Evolutionary conservation across 305 asterid species (phyloP).

Genomic region (Galium porrigens): DNA sequence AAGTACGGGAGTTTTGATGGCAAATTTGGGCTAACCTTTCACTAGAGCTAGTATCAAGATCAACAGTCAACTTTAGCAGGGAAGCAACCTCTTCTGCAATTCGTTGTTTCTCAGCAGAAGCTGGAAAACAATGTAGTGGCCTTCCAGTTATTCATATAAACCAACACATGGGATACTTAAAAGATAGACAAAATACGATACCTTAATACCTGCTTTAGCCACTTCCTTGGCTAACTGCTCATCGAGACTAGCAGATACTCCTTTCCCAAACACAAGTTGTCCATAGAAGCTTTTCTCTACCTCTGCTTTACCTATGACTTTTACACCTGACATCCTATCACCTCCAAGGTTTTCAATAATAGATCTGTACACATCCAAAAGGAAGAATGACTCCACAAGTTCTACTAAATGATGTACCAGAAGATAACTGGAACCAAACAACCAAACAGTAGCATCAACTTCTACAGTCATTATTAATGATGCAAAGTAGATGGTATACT

Average conservation of each 20-base stretch:
- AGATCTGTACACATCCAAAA: slow-evolving; percentile 31
- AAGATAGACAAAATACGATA: slow-evolving; percentile 1
- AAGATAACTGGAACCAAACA: neutral
- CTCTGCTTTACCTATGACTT: slow-evolving; percentile 51
- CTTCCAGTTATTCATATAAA: neutral
- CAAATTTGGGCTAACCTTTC: slow-evolving; percentile 43
- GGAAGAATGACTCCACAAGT: slow-evolving; percentile 5
- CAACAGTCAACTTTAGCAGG: slow-evolving; percentile 68
- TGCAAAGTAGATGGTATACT: neutral
- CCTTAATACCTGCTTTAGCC: slow-evolving; percentile 58
- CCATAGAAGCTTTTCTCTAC: slow-evolving; percentile 64
- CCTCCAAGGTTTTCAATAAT: slow-evolving; percentile 64
- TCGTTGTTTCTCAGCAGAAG: slow-evolving; percentile 69
- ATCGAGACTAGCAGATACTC: slow-evolving; percentile 61
- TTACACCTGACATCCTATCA: slow-evolving; percentile 46
- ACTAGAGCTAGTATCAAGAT: slow-evolving; percentile 48
- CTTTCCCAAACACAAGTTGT: slow-evolving; percentile 69
- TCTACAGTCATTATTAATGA: neutral
- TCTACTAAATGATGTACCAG: neutral
- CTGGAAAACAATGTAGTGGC: slow-evolving; percentile 24
- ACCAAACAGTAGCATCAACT: neutral
- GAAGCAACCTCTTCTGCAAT: slow-evolving; percentile 88
- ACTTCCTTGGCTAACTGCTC: slow-evolving; percentile 72
- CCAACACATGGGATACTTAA: neutral
- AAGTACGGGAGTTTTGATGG: neutral